Conservation (phyloP, 257 asterid species). For the Parsonsia alboflavescens region DNA sequence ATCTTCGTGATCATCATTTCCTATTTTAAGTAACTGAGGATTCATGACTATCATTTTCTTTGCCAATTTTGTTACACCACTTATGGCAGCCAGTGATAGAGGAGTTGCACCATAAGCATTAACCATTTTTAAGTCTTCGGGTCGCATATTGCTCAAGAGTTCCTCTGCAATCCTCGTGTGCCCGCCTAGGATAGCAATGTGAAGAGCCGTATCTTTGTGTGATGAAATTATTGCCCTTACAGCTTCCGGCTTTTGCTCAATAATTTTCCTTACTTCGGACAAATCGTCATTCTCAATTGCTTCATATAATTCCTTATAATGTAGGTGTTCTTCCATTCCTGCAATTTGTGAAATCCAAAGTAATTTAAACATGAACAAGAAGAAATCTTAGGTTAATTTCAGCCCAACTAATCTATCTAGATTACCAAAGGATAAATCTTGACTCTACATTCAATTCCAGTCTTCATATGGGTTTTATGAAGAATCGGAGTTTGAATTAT, state of each 20-base stretch:
- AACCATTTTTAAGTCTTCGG: slow-evolving; percentile 23
- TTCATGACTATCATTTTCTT: slow-evolving; percentile 23
- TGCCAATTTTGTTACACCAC: slow-evolving; percentile 30
- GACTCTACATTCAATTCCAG: no score
- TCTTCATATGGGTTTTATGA: no score
- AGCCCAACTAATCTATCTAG: no score
- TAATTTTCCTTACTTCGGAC: not conserved
- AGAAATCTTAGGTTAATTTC: no score
- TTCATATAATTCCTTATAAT: slow-evolving; percentile 18
- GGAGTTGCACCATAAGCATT: slow-evolving; percentile 36
- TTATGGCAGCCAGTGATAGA: slow-evolving; percentile 35
- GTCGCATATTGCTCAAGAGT: slow-evolving; percentile 19
- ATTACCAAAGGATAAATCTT: no score
- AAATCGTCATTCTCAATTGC: slow-evolving; percentile 25
- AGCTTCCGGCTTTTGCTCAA: slow-evolving; percentile 5
- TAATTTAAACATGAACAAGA: no score
- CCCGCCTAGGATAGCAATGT: slow-evolving; percentile 33
- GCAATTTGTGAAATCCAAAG: not conserved
- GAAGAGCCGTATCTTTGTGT: slow-evolving; percentile 37
- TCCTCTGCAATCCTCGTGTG: slow-evolving; percentile 28
- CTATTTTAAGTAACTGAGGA: slow-evolving; percentile 16
- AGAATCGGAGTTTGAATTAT: no score
- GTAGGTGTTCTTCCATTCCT: slow-evolving; percentile 26
- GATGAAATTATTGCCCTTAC: slow-evolving; percentile 31
- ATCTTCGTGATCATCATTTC: slow-evolving; percentile 28